Percentiles rank a stretch among this genome's conserved stretches.
Evolutionary conservation across 1,284 basidiomycete genomes (phyloP).

Genomic region (Sanghuangporus sanghuang): DNA sequence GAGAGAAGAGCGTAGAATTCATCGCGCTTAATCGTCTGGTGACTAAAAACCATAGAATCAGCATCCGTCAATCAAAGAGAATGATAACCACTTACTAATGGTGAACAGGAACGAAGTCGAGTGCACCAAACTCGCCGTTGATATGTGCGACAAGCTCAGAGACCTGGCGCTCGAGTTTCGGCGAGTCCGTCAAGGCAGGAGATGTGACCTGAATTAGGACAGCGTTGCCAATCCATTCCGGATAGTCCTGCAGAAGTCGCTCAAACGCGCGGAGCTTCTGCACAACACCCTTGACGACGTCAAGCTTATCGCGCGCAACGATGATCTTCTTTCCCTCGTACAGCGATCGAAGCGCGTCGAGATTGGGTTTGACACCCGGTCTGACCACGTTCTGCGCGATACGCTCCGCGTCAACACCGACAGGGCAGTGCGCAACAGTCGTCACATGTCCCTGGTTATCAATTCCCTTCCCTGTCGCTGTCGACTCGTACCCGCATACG

Average conservation of each 20-base stretch:
- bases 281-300: constrained; percentile 95
- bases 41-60: constrained; percentile 41
- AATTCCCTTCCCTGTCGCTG: constrained; percentile 54
- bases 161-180: constrained; percentile 90
- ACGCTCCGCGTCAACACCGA: constrained; percentile 94
- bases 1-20: constrained; percentile 97
- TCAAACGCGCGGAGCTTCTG: constrained; percentile 98
- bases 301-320: constrained; percentile 97
- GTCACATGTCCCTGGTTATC: constrained; percentile 88
- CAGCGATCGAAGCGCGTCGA: constrained; percentile 77
- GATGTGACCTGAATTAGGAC: constrained; percentile 90
- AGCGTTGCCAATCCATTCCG: constrained; percentile 92
- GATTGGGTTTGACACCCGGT: constrained; percentile 84
- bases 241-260: constrained; percentile 89
- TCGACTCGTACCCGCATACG: constrained; percentile 93
- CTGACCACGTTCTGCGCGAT: constrained; percentile 79
- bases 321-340: constrained; percentile 99
- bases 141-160: constrained; percentile 95
- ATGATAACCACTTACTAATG: constrained; percentile 70
- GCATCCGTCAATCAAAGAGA: not conserved
- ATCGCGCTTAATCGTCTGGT: constrained; percentile 95
- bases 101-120: constrained; percentile 98
- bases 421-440: constrained; percentile 87
- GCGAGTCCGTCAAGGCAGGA: constrained; percentile 90
- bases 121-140: constrained; percentile 92